A percentile compares a stretch with the other conserved stretches of the same genome.
phyloP scores from a whole-genome alignment of 768 basidiomycete species.

The Leccinum broughii region DNA sequence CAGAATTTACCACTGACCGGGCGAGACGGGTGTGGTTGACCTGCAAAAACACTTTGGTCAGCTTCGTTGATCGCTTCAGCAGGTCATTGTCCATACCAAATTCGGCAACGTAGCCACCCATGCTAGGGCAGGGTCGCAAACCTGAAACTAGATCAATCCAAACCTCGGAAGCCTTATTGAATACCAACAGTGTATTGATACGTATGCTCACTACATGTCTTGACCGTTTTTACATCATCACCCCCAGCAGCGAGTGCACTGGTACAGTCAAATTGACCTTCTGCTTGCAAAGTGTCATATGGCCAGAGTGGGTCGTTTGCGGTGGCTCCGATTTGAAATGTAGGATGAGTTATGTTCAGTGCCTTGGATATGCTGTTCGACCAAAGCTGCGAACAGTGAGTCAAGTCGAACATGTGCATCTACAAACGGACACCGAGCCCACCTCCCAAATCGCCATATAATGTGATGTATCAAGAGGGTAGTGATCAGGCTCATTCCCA shows the following conservation, averaged over 20 bases:
- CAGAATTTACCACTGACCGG: constrained; percentile 32
- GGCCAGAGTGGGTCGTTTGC: constrained; percentile 55
- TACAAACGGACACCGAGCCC: constrained; percentile 9
- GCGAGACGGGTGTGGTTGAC: constrained; percentile 55
- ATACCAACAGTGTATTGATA: constrained; percentile 51
- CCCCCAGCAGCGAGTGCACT: constrained; percentile 51
- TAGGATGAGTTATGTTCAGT: constrained; percentile 38
- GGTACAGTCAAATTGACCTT: constrained; percentile 42
- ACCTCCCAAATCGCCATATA: constrained; percentile 50
- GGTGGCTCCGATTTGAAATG: constrained; percentile 51
- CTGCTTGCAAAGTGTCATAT: constrained; percentile 41
- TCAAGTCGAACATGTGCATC: not conserved
- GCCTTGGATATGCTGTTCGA: constrained; percentile 47
- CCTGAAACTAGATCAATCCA: not conserved
- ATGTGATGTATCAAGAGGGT: constrained; percentile 38
- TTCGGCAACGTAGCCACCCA: not conserved
- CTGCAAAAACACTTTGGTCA: constrained; percentile 24
- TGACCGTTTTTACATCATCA: constrained; percentile 41
- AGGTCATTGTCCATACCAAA: not conserved
- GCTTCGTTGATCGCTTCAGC: not conserved
- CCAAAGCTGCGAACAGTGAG: constrained; percentile 39
- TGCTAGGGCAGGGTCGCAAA: not conserved
- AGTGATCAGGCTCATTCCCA: constrained; percentile 59
- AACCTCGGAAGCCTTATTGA: not conserved
- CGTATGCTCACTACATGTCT: constrained; percentile 52